Evolutionary conservation across 2,329 filamentous ascomycete genomes (phyloP), one percentile per base, ranked within the genome.

Genomic region (Albifimbria verrucaria): DNA sequence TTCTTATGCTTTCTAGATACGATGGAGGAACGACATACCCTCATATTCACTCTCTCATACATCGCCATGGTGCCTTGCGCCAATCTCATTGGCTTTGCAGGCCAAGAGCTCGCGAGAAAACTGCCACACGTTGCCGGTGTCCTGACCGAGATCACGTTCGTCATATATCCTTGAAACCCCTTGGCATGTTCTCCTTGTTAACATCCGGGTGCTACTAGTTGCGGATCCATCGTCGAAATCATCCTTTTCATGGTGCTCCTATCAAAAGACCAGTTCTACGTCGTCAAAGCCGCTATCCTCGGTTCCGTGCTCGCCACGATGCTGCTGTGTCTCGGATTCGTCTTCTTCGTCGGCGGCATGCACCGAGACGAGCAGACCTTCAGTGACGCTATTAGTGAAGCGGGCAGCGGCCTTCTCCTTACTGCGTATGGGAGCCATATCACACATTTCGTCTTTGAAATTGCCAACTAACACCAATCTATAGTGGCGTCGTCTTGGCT

Each of bases 221-320:
- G 92, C 49, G 89, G 88, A 2, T 89, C 88, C 1, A 72, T 92
- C 10, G 89, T 94, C 50, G 90, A 96, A 66, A 87, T 95, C 52
- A 82, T 95, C 46, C 74, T 95, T 25, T 94, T 95, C 71, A 87
- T 93, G 76, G 81, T 92, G 2, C 73, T 95, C 44, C 77, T 94
- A 4, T 68, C 67, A 11, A 69, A 75, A 2, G 59, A 76, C 49
- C 69, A 75, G 67, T 85, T 87, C 55, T 77, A 80, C n/a, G 88
- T 94, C 60, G 90, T 95, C 61, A 84, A 90, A 65, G 89, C 89
- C 50, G 90, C 91, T 23, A 92, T 95, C 52, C 73, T 95, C 0
- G 90, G 91, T 32, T 93, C 89, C 0, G 88, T 95, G 44, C 70
- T 96, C 28, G 90, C 91, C 12, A 95, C 91, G 26, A 81, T 94